Conservation (phyloP, 768 basidiomycete species). For the Peribolospora baueri region DNA sequence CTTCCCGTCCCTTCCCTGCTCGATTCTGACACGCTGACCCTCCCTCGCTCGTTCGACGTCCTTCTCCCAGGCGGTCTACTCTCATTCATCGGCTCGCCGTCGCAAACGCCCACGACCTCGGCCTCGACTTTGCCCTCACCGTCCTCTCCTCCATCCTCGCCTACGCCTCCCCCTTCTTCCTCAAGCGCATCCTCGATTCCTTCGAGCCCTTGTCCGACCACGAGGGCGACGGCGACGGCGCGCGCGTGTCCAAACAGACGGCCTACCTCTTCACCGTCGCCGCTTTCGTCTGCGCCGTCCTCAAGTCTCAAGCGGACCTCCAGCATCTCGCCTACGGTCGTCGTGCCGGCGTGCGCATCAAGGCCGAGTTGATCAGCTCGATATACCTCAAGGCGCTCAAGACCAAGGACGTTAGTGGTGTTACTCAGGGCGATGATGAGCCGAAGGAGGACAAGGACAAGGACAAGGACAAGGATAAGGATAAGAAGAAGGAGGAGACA, state of each 20-base stretch:
- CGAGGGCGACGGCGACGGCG: too few species aligned
- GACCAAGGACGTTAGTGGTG: conserved; percentile 2
- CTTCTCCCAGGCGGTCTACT: too few species aligned
- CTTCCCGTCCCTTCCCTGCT: too few species aligned
- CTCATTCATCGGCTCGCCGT: too few species aligned
- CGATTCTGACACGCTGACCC: too few species aligned
- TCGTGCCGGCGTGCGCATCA: conserved; percentile 7
- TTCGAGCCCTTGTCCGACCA: background rate
- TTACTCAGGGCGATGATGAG: background rate
- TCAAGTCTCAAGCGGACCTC: conserved; percentile 6
- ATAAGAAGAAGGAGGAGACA: conserved; percentile 3
- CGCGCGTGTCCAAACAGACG: background rate
- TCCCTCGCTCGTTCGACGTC: too few species aligned
- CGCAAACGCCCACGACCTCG: conserved; percentile 6
- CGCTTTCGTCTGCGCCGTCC: conserved; percentile 6
- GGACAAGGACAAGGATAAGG: background rate
- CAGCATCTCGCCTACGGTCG: conserved; percentile 11
- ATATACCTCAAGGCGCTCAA: conserved; percentile 10
- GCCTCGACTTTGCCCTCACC: conserved; percentile 3
- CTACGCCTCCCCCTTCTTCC: conserved; percentile 5
- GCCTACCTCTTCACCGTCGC: conserved; percentile 10
- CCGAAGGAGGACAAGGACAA: background rate
- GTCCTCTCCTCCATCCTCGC: conserved; percentile 3
- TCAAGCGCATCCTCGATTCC: conserved; percentile 8
- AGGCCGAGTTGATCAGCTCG: conserved; percentile 6